A percentile compares a stretch with the other conserved stretches of the same genome.
These are phyloP conservation scores for Globisporangium nodosum DNA, from an alignment of 352 stramenopile genomes.

Conservation along the genomic window DNA sequence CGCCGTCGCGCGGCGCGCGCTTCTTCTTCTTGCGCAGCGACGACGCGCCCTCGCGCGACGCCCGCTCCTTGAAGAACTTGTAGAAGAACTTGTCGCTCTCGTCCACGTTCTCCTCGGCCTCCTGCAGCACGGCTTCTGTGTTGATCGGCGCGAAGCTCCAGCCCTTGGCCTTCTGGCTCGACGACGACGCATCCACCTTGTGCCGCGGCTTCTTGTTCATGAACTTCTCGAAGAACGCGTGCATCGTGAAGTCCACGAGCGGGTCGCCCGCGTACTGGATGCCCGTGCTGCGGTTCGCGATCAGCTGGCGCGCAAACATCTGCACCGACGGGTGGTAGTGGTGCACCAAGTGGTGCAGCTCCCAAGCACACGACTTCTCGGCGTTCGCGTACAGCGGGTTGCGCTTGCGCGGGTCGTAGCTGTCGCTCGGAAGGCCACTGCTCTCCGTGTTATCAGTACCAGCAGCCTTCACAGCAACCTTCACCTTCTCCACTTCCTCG, in stretches of 20 bases:
- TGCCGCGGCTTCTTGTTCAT: slow-evolving; percentile 96
- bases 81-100: slow-evolving; percentile 91
- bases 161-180: slow-evolving; percentile 35
- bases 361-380: slow-evolving; percentile 86
- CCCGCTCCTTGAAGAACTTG: slow-evolving; percentile 90
- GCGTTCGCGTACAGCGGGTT: slow-evolving; percentile 82
- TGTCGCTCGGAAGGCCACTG: slow-evolving; percentile 3
- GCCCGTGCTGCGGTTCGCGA: slow-evolving; percentile 35
- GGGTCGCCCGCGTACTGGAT: slow-evolving; percentile 95
- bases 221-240: slow-evolving; percentile 98
- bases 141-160: slow-evolving; percentile 71
- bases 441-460: too few species aligned
- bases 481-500: not conserved
- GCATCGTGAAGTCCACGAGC: slow-evolving; percentile 95
- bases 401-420: slow-evolving; percentile 84
- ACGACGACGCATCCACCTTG: slow-evolving; percentile 18
- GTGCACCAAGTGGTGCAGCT: slow-evolving; percentile 86
- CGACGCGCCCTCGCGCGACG: slow-evolving; percentile 34
- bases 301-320: slow-evolving; percentile 85
- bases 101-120: slow-evolving; percentile 56
- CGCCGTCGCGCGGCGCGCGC: slow-evolving; percentile 20
- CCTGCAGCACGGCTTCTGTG: slow-evolving; percentile 58
- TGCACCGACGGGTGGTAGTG: slow-evolving; percentile 98
- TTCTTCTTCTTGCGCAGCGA: slow-evolving; percentile 29
- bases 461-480: slow-evolving; percentile 3